These are phyloP conservation scores for Chalciporus chontae DNA, from an alignment of 768 basidiomycete genomes.

Conservation along the genomic window DNA sequence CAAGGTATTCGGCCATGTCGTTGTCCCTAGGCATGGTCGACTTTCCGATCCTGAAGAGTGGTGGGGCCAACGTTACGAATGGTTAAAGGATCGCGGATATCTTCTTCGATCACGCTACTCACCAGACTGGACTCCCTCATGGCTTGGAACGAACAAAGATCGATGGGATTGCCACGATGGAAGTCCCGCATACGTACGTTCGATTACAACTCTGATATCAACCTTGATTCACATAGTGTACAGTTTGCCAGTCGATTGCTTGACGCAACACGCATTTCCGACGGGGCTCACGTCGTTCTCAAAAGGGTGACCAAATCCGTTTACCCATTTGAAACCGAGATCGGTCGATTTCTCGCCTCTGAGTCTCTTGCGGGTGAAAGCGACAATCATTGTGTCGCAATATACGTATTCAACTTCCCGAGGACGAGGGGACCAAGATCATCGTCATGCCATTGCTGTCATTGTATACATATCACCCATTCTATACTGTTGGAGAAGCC, in stretches of 20 bases:
- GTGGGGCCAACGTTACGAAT: not conserved
- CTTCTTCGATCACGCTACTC: slow-evolving; percentile 4
- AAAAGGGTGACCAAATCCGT: slow-evolving; percentile 17
- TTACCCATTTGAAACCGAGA: slow-evolving; percentile 25
- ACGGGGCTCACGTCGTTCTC: slow-evolving; percentile 28
- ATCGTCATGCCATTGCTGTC: slow-evolving; percentile 37
- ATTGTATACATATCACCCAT: slow-evolving; percentile 18
- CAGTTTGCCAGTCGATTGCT: slow-evolving; percentile 4
- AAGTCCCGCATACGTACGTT: slow-evolving; percentile 3
- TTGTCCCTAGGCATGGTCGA: too few species aligned
- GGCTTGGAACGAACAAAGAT: not conserved
- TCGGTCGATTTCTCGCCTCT: slow-evolving; percentile 17
- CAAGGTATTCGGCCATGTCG: too few species aligned
- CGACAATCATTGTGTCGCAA: slow-evolving; percentile 31
- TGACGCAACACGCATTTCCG: slow-evolving; percentile 27
- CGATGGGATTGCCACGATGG: not conserved
- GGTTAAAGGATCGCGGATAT: not conserved
- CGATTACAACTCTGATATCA: too few species aligned
- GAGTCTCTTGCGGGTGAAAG: not conserved
- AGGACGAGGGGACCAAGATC: not conserved
- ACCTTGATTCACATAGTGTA: slow-evolving; percentile 19
- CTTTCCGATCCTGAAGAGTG: not conserved
- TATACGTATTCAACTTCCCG: slow-evolving; percentile 13
- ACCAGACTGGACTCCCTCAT: slow-evolving; percentile 5
- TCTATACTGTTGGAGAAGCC: slow-evolving; percentile 18